Percentiles rank a stretch among this genome's conserved stretches.
These are phyloP conservation scores for Silene vulgaris DNA, from an alignment of 179 eudicot species.

Conservation along the genomic window DNA sequence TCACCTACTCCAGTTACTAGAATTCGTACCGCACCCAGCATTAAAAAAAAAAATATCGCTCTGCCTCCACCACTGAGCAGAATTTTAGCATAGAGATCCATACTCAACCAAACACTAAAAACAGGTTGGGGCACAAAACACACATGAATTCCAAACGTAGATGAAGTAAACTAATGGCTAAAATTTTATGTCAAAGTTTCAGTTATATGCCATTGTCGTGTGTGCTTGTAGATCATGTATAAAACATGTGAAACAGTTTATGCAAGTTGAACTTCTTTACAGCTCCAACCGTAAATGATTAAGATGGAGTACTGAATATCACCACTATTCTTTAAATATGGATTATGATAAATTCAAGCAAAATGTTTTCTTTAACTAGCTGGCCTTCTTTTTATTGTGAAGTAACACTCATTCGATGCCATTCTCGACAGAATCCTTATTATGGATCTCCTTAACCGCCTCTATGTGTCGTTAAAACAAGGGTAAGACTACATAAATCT, in stretches of 20 bases:
- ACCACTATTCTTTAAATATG: neutral
- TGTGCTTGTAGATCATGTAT: neutral
- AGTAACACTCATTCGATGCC: neutral
- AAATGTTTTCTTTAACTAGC: no score
- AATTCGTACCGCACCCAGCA: neutral
- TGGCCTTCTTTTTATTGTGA: neutral
- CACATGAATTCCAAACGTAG: neutral
- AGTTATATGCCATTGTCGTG: neutral
- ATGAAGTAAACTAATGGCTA: neutral
- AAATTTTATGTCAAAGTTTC: neutral
- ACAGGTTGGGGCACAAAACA: neutral
- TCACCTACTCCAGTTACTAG: neutral
- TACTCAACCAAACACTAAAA: neutral
- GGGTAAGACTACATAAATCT: no score
- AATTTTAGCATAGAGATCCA: constrained; percentile 5
- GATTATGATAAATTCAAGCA: no score
- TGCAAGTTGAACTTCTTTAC: neutral
- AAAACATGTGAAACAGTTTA: neutral
- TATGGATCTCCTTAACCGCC: no score
- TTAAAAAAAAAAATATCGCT: neutral
- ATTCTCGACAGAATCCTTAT: neutral
- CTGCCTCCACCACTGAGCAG: neutral
- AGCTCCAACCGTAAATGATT: neutral
- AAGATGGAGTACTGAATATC: neutral
- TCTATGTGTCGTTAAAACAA: no score